Base-by-base conservation (phyloP, 805 yeast genomes). In the Wickerhamomyces silvicola region DNA sequence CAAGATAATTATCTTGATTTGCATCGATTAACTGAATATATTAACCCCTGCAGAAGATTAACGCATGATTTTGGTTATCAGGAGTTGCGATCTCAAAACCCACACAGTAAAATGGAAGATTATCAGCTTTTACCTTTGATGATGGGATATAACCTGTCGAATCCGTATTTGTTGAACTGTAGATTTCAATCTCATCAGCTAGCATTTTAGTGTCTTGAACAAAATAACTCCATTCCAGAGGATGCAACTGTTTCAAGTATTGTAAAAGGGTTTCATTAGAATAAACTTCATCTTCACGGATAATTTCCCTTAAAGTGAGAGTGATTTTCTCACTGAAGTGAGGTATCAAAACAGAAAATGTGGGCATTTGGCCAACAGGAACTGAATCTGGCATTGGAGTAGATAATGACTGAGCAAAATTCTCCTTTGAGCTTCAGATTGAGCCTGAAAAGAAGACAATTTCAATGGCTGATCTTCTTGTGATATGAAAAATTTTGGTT, bases 331-430 rank as follows among this genome's bases (percentile, higher is more conserved):
- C 96, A 7, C 81, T 68, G 55, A 81, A 87, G 54, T 87, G 95
- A 7, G 96, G 96, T 27, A 87, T 71, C 48, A 87, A 64, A 7
- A 86, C 95, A 1, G 92, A 75, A 46, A 85, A 85, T 0, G 83
- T 64, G 1, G 94, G 94, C 85, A 83, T 82, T 27, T 75, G 65
- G 14, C 68, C 70, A 7, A 79, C 69, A 0, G 85, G 71, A 10
- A 69, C 57, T 0, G 86, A 78, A 27, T 78, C 86, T 1, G 85
- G 81, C 63, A 86, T 80, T 1, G 95, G 90, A 0, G 94, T 83
- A 0, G 94, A 78, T 26, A 86, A 61, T 0, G 95, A 84, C 50
- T 86, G 95, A 0, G 96, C 95, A 65, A 86, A 86, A 86, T 72
- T 42, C 96, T 67, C 46, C 95, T 64, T 49, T 78, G 79, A 0